These are phyloP conservation scores for Penicillium corylophilum DNA, from an alignment of 2,329 filamentous ascomycete genomes.

Conservation along the genomic window DNA sequence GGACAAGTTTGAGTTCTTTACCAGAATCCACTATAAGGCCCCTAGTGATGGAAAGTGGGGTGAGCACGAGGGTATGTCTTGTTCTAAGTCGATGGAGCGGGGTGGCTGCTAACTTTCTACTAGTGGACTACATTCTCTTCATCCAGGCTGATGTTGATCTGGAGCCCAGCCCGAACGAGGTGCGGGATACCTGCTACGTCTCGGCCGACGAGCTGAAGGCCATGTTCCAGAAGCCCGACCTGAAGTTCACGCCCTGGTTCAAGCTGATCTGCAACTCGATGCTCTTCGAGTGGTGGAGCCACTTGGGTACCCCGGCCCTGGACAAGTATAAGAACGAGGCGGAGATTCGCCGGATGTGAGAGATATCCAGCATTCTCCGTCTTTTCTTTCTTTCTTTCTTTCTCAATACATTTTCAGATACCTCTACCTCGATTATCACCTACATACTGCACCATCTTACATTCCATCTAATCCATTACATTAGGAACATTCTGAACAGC, in stretches of 20 bases:
- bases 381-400: neutral
- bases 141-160: conserved; percentile 92
- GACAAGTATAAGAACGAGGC: conserved; percentile 84
- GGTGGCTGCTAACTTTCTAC: neutral
- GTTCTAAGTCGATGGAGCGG: neutral
- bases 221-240: conserved; percentile 75
- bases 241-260: conserved; percentile 98
- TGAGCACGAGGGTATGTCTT: conserved; percentile 84
- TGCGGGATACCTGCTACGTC: conserved; percentile 80
- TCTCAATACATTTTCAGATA: conserved; percentile 16
- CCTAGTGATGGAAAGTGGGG: conserved; percentile 98
- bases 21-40: conserved; percentile 96
- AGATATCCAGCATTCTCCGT: conserved; percentile 1
- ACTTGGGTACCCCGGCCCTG: conserved; percentile 70
- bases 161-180: conserved; percentile 81
- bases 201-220: conserved; percentile 75
- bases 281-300: conserved; percentile 97
- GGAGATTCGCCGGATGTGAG: conserved; percentile 79
- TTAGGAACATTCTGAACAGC: neutral
- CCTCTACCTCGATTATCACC: conserved; percentile 6
- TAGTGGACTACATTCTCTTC: conserved; percentile 96
- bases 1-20: conserved; percentile 90
- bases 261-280: conserved; percentile 97
- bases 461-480: neutral
- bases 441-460: neutral